These are phyloP conservation scores for Pyrenula massariospora DNA, from an alignment of 495 filamentous ascomycete species.

Conservation along the genomic window DNA sequence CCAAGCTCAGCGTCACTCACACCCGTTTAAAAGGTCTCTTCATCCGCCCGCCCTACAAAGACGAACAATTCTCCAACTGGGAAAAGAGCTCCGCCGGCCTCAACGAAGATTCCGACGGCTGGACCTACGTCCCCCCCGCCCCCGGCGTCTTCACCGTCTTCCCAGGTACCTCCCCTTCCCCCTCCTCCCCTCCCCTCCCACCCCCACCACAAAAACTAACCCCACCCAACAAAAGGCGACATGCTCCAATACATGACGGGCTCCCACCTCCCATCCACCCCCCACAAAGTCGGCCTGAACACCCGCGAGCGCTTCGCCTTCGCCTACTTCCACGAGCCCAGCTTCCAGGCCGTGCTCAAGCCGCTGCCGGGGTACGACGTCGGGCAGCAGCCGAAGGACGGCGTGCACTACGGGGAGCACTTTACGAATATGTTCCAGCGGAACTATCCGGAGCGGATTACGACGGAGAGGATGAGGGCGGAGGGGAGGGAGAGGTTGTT, in stretches of 20 bases:
- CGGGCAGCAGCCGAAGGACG: slow-evolving; percentile 3
- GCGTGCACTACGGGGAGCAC: slow-evolving; percentile 34
- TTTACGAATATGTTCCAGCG: slow-evolving; percentile 38
- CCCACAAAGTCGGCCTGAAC: slow-evolving; percentile 35
- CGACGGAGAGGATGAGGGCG: slow-evolving; percentile 18
- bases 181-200: background rate
- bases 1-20: background rate
- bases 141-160: slow-evolving; percentile 26
- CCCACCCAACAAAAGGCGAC: slow-evolving; percentile 15
- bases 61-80: slow-evolving; percentile 30
- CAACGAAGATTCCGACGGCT: slow-evolving; percentile 25
- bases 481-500: slow-evolving; percentile 7
- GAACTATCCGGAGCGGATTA: slow-evolving; percentile 33
- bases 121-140: slow-evolving; percentile 29
- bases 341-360: slow-evolving; percentile 27
- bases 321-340: slow-evolving; percentile 36
- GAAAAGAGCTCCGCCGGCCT: slow-evolving; percentile 27
- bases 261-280: slow-evolving; percentile 25
- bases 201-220: background rate
- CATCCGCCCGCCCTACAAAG: slow-evolving; percentile 21
- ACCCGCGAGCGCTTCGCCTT: slow-evolving; percentile 26
- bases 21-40: slow-evolving; percentile 15
- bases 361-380: slow-evolving; percentile 17
- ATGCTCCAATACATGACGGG: slow-evolving; percentile 35
- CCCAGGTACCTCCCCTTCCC: slow-evolving; percentile 18